Conservation (phyloP, 1,284 basidiomycete genomes). For the Trichosporon sp. region DNA sequence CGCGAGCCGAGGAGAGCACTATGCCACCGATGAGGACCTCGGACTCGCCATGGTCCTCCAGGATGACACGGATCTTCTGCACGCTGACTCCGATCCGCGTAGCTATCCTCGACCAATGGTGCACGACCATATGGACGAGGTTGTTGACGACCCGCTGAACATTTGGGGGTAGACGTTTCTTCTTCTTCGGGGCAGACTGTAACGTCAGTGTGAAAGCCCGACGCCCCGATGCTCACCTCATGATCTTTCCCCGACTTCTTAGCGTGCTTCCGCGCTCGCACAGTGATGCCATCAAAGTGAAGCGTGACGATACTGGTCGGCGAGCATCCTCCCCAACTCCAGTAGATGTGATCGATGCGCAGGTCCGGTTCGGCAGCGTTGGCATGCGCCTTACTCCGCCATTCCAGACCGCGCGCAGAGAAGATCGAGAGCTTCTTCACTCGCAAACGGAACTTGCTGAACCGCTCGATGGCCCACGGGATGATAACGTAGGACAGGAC, state of each 20-base stretch:
- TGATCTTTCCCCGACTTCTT: slow-evolving; percentile 2
- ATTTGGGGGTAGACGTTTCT: slow-evolving; percentile 4
- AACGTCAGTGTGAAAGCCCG: neutral
- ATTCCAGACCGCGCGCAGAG: slow-evolving; percentile 46
- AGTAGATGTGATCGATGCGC: slow-evolving; percentile 42
- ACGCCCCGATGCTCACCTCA: slow-evolving; percentile 22
- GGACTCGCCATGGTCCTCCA: slow-evolving; percentile 45
- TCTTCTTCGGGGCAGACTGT: slow-evolving; percentile 20
- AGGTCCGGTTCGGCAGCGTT: slow-evolving; percentile 36
- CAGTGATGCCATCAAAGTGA: slow-evolving; percentile 46
- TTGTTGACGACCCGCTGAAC: slow-evolving; percentile 25
- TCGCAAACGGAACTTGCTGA: slow-evolving; percentile 32
- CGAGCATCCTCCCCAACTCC: slow-evolving; percentile 42
- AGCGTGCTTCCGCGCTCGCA: slow-evolving; percentile 33
- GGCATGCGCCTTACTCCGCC: slow-evolving; percentile 35
- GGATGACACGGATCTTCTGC: slow-evolving; percentile 41
- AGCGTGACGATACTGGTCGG: slow-evolving; percentile 39
- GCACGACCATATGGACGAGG: slow-evolving; percentile 39
- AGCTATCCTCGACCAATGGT: slow-evolving; percentile 47
- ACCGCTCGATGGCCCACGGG: slow-evolving; percentile 30
- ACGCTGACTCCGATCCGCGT: slow-evolving; percentile 46
- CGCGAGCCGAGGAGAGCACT: slow-evolving; percentile 1
- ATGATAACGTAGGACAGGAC: slow-evolving; percentile 33
- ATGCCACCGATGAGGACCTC: slow-evolving; percentile 39
- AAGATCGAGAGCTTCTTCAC: slow-evolving; percentile 35